These are phyloP conservation scores for Penicillium sp. DNA, from an alignment of 2,329 filamentous ascomycete genomes.

Conservation along the genomic window DNA sequence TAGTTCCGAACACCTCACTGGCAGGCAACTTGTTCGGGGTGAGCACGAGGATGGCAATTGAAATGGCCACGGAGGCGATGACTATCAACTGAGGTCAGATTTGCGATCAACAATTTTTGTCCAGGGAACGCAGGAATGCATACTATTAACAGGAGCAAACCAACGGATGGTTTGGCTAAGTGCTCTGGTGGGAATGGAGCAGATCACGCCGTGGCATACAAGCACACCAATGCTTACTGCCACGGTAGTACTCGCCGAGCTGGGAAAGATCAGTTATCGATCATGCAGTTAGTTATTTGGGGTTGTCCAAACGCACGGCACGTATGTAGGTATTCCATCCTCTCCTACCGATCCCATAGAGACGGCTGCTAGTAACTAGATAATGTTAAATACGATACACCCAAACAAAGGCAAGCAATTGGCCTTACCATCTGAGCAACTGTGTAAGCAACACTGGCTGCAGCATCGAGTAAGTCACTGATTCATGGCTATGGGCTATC, in stretches of 20 bases:
- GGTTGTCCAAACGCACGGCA: not conserved
- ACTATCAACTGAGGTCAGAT: not conserved
- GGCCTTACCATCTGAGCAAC: not conserved
- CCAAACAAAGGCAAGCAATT: not conserved
- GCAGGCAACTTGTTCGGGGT: not conserved
- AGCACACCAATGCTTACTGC: not conserved
- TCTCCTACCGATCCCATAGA: not conserved
- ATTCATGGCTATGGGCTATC: not conserved
- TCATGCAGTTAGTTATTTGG: not conserved
- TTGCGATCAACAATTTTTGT: not conserved
- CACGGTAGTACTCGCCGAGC: not conserved
- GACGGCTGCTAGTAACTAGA: not conserved
- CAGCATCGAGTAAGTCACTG: not conserved
- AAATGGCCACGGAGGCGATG: not conserved
- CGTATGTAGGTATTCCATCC: not conserved
- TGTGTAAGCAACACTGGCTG: not conserved
- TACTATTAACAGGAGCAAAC: not conserved
- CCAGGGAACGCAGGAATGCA: not conserved
- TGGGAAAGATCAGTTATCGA: not conserved
- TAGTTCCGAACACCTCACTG: not conserved
- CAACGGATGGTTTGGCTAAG: not conserved
- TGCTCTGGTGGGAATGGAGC: not conserved
- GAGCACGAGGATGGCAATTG: not conserved
- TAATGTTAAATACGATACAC: not conserved
- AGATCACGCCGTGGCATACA: not conserved